Percentiles rank a stretch among this genome's conserved stretches.
These are phyloP conservation scores for Alloteropsis angusta DNA, from an alignment of 202 grass and related monocot species.

Conservation along the genomic window DNA sequence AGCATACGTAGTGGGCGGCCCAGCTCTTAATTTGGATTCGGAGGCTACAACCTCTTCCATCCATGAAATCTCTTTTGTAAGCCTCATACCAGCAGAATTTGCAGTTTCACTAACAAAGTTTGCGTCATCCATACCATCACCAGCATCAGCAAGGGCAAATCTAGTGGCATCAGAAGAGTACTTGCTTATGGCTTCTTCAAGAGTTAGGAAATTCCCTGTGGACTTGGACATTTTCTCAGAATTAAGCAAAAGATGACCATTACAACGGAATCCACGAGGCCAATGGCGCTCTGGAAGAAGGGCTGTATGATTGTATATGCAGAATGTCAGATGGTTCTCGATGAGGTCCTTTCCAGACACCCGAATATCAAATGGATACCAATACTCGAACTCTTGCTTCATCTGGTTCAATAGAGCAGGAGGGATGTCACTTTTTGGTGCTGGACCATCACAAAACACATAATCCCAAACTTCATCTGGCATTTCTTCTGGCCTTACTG, in stretches of 20 bases:
- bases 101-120: conserved; percentile 86
- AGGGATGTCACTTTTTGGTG: conserved; percentile 35
- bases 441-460: conserved; percentile 36
- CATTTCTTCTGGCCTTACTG: conserved; percentile 43
- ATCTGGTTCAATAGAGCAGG: conserved; percentile 31
- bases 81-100: conserved; percentile 79
- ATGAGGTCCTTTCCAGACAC: conserved; percentile 71
- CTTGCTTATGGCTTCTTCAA: conserved; percentile 47
- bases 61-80: conserved; percentile 82
- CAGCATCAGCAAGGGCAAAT: conserved; percentile 71
- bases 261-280: conserved; percentile 63
- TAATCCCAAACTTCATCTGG: conserved; percentile 61
- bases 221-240: conserved; percentile 74
- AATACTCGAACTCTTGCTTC: conserved; percentile 63
- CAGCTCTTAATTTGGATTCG: conserved; percentile 33
- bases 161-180: conserved; percentile 67
- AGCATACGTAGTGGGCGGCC: conserved; percentile 40
- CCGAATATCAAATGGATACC: conserved; percentile 66
- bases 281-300: conserved; percentile 47
- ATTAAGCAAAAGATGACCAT: conserved; percentile 70
- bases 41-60: conserved; percentile 66
- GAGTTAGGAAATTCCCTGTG: conserved; percentile 61
- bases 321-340: conserved; percentile 62
- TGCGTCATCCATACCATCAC: conserved; percentile 76
- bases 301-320: conserved; percentile 54